Percentiles rank a stretch among this genome's conserved stretches.
Evolutionary conservation across 768 basidiomycete species (phyloP).

Genomic region (Solioccasus polychromus): DNA sequence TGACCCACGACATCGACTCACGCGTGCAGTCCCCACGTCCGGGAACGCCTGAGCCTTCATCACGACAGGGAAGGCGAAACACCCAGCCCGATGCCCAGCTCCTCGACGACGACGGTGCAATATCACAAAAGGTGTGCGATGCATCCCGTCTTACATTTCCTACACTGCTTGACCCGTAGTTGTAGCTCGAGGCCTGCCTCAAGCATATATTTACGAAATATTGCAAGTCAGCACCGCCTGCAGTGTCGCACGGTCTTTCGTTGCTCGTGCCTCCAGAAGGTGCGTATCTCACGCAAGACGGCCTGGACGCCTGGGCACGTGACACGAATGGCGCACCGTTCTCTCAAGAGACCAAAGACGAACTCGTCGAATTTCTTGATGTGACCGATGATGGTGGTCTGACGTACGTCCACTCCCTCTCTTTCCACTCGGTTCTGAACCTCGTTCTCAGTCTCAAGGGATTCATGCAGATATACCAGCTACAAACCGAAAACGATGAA

Average conservation of each 20-base stretch:
- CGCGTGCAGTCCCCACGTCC: constrained; percentile 48
- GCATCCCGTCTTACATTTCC: too few species aligned
- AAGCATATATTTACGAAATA: constrained; percentile 80
- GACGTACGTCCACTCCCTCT: constrained; percentile 49
- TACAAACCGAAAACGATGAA: constrained; percentile 84
- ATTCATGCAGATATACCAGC: constrained; percentile 77
- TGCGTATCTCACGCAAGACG: constrained; percentile 57
- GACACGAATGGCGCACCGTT: constrained; percentile 87
- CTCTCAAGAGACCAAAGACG: constrained; percentile 71
- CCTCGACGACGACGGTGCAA: constrained; percentile 67
- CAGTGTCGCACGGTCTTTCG: constrained; percentile 14
- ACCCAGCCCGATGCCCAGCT: constrained; percentile 48
- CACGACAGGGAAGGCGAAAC: constrained; percentile 58
- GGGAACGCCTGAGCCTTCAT: constrained; percentile 61
- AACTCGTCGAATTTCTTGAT: constrained; percentile 73
- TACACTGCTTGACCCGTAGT: too few species aligned
- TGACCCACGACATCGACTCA: constrained; percentile 4
- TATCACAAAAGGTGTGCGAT: constrained; percentile 56
- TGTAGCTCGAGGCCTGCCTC: constrained; percentile 64
- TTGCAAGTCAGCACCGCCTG: constrained; percentile 46
- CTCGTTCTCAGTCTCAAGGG: constrained; percentile 58
- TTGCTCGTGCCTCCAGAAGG: constrained; percentile 47
- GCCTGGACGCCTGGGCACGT: constrained; percentile 69
- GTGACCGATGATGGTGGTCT: constrained; percentile 66
- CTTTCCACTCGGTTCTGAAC: background rate